Base-by-base conservation (phyloP, 2,329 filamentous ascomycete species). In the Chrysoporthe deuterocubensis region DNA sequence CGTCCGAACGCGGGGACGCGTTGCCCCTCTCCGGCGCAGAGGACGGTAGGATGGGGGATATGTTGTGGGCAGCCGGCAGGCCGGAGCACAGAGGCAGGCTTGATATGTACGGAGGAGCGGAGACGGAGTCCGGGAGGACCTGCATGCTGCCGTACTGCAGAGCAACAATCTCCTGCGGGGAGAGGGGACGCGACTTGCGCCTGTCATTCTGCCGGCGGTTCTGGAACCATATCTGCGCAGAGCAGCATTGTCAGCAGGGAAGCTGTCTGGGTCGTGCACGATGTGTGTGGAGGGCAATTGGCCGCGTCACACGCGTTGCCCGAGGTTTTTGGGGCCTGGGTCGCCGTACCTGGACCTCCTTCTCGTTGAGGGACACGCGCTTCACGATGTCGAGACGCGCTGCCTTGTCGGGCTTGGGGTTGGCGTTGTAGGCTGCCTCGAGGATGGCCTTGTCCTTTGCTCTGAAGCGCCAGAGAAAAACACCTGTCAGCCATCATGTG, bases 141-240 rank as follows among this genome's bases (percentile, higher is more conserved):
- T 85, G 81, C 77, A 87, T 81, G 72, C 82, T 83, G 59, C 86
- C 82, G 75, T 86, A 83, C 75, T 85, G 80, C 73, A 89, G 80
- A 68, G 86, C 85, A 71, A 85, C 88, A 65, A 95, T 86, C 77
- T 96, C 93, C 77, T 94, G 89, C 11, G 90, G 87, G 40, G 92
- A 88, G 48, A 97, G 85, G 59, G 94, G 94, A 73, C 92, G 91
- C 66, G 93, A 93, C 82, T 95, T 96, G 72, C 95, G 89, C 74
- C 95, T 88, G 78, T 96, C 93, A 79, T 96, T 97, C 79, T 98
- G 95, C 72, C 95, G 88, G 75, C 94, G 89, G 76, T 97, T 97
- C 76, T 97, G 95, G 81, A 97, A 97, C 95, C 95, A 98, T 74
- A 97, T 97, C 95, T 97, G 68, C 54, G 59, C 26, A n/a, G 52